phyloP scores from a whole-genome alignment of 495 filamentous ascomycete genomes.

The Aspergillus coremiiformis region DNA sequence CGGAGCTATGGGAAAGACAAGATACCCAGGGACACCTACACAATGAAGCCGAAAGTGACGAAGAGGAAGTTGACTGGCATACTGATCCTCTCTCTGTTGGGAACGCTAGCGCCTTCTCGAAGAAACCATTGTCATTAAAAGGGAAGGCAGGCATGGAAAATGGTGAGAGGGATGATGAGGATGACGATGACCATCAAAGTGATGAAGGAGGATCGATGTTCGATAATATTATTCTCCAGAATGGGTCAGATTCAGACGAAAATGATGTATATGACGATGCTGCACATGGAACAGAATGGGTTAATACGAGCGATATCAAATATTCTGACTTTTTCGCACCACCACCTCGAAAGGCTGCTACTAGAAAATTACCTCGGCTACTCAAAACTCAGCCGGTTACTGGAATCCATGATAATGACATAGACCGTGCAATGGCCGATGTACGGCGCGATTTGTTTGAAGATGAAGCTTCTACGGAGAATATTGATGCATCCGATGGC shows the following conservation, averaged over 20 bases:
- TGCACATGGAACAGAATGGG: slow-evolving; percentile 40
- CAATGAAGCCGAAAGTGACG: slow-evolving; percentile 58
- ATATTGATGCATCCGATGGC: slow-evolving; percentile 34
- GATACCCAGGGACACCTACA: slow-evolving; percentile 63
- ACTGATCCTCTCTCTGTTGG: slow-evolving; percentile 50
- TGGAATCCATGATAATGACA: slow-evolving; percentile 47
- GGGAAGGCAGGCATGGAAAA: background rate
- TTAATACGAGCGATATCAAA: slow-evolving; percentile 78
- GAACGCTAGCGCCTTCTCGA: slow-evolving; percentile 12
- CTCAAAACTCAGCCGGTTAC: slow-evolving; percentile 44
- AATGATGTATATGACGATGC: slow-evolving; percentile 35
- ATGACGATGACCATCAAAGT: slow-evolving; percentile 42
- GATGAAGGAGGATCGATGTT: slow-evolving; percentile 74
- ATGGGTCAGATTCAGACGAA: slow-evolving; percentile 48
- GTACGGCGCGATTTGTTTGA: slow-evolving; percentile 91
- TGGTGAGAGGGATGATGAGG: slow-evolving; percentile 25
- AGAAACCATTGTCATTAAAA: slow-evolving; percentile 8
- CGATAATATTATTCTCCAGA: slow-evolving; percentile 57
- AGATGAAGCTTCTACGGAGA: slow-evolving; percentile 53
- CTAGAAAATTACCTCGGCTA: slow-evolving; percentile 38
- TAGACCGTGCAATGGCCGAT: slow-evolving; percentile 82
- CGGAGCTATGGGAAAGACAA: slow-evolving; percentile 75
- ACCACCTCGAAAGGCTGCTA: slow-evolving; percentile 61
- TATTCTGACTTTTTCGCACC: slow-evolving; percentile 90
- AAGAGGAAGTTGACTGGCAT: slow-evolving; percentile 83